Evolutionary conservation across 164 flowering plant genomes (phyloP).

Genomic region (Vitis rotundifolia): DNA sequence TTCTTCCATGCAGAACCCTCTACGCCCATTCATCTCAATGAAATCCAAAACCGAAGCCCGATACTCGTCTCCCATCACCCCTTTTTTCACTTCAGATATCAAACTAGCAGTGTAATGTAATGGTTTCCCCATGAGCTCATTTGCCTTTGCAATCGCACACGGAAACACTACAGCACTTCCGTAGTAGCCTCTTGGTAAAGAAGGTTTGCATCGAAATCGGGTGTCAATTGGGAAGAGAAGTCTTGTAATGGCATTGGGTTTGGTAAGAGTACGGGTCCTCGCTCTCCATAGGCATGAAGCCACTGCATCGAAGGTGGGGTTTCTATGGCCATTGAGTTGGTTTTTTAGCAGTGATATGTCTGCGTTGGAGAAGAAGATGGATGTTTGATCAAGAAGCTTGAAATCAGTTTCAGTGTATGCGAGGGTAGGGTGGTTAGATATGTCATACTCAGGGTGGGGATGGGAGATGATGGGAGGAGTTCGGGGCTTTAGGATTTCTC

Average conservation of each 20-base stretch:
- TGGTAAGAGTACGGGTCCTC: conserved; percentile 12
- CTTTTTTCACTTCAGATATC: conserved; percentile 18
- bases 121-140: conserved; percentile 6
- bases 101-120: conserved; percentile 16
- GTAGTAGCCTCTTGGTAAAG: conserved; percentile 18
- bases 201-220: conserved; percentile 10
- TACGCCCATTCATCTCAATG: conserved; percentile 21
- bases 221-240: conserved; percentile 13
- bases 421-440: neutral
- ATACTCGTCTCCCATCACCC: conserved; percentile 21
- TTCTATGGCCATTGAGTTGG: conserved; percentile 5
- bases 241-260: conserved; percentile 2
- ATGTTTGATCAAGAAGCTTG: conserved; percentile 17
- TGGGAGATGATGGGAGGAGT: conserved; percentile 7
- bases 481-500: conserved; percentile 17
- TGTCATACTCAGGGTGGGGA: conserved; percentile 17
- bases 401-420: conserved; percentile 9
- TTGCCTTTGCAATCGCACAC: conserved; percentile 16
- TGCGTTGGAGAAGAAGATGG: conserved; percentile 11
- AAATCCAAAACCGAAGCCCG: conserved; percentile 25
- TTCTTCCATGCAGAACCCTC: conserved; percentile 10
- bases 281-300: conserved; percentile 17
- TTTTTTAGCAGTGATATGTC: conserved; percentile 9
- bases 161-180: conserved; percentile 7
- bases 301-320: conserved; percentile 12